Conservation (phyloP, 1,139 yeast species). For the Kodamaea sp. region DNA sequence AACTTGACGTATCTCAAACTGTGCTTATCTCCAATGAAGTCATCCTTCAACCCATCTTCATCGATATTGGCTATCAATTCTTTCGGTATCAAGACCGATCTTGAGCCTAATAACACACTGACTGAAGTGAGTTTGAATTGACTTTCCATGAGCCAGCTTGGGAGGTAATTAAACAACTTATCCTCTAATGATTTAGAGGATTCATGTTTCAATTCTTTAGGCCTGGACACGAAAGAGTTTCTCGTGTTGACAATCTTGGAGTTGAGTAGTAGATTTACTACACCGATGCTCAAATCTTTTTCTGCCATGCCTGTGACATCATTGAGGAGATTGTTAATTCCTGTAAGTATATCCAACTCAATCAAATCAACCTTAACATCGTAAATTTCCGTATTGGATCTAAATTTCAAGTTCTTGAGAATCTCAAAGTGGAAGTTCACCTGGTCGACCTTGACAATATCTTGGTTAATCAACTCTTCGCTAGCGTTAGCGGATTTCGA, state of each 20-base stretch:
- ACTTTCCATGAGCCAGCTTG: conserved; percentile 47
- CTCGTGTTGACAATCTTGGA: conserved; percentile 21
- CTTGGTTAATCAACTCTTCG: conserved; percentile 5
- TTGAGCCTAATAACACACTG: conserved; percentile 50
- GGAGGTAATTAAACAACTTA: conserved; percentile 41
- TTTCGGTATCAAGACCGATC: conserved; percentile 58
- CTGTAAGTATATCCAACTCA: conserved; percentile 33
- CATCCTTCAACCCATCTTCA: conserved; percentile 36
- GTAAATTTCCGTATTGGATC: conserved; percentile 23
- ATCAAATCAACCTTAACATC: conserved; percentile 29
- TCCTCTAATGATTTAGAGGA: conserved; percentile 12
- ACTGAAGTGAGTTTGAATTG: conserved; percentile 33
- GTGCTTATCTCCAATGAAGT: conserved; percentile 38
- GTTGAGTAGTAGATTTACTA: conserved; percentile 31
- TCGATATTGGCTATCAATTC: conserved; percentile 31
- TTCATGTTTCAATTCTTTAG: background rate
- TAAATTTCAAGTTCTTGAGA: conserved; percentile 32
- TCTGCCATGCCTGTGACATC: conserved; percentile 30
- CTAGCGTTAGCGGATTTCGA: conserved; percentile 1
- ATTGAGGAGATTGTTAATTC: conserved; percentile 31
- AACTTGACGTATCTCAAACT: conserved; percentile 33
- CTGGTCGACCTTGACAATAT: conserved; percentile 24
- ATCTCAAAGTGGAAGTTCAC: conserved; percentile 28
- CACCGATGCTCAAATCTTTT: conserved; percentile 30
- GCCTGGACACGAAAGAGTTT: conserved; percentile 2